phyloP scores from a whole-genome alignment of 768 basidiomycete species.

The Boletus vinaceobasis region DNA sequence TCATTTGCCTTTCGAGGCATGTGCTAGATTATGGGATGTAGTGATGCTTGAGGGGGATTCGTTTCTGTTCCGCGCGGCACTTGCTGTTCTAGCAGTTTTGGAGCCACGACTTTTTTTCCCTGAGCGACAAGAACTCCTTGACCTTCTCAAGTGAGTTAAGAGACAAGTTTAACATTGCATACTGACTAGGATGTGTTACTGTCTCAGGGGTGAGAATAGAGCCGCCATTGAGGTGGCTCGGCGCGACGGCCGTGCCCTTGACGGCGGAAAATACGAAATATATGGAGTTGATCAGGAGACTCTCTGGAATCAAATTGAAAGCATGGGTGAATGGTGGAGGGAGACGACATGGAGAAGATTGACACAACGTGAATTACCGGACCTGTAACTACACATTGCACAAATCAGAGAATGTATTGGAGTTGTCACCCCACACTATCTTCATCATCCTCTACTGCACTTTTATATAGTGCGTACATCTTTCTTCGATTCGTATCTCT shows the following conservation, averaged over 20 bases:
- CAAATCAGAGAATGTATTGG: background rate
- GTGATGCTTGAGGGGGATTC: conserved; percentile 85
- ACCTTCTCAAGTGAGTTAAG: conserved; percentile 61
- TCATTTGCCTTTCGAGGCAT: conserved; percentile 88
- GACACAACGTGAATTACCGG: conserved; percentile 82
- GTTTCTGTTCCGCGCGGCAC: conserved; percentile 79
- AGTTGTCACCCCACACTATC: conserved; percentile 23
- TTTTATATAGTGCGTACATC: conserved; percentile 81
- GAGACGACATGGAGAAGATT: conserved; percentile 86
- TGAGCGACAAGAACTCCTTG: conserved; percentile 71
- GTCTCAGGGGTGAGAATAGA: conserved; percentile 69
- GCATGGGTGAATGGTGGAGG: conserved; percentile 91
- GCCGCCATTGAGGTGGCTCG: conserved; percentile 80
- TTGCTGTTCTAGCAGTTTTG: conserved; percentile 79
- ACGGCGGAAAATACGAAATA: conserved; percentile 80
- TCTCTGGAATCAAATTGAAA: conserved; percentile 77
- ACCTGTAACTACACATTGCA: conserved; percentile 35
- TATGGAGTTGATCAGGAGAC: conserved; percentile 84
- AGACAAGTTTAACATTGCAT: conserved; percentile 2
- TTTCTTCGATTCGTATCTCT: conserved; percentile 76
- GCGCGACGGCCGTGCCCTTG: conserved; percentile 58
- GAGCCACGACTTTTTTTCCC: conserved; percentile 90
- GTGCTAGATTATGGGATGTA: conserved; percentile 88
- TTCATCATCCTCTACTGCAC: conserved; percentile 46
- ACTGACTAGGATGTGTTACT: conserved; percentile 7